Base-by-base conservation (phyloP, 495 filamentous ascomycete species). In the Aspergillus homomorphus region DNA sequence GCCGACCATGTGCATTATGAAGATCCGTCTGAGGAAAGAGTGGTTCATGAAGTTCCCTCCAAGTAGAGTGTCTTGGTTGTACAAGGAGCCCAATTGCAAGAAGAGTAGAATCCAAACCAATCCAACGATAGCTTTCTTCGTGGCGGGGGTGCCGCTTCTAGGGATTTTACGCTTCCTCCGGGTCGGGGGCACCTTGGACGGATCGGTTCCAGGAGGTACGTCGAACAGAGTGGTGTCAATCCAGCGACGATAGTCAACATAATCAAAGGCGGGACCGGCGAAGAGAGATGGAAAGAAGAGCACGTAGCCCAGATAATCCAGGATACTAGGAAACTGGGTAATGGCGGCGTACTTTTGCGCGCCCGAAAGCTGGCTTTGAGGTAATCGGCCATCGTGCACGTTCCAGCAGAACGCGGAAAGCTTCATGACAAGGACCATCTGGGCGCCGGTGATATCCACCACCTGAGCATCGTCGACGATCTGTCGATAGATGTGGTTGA, bases 371-470 rank as follows among this genome's bases (percentile, higher is more conserved):
- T 91, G 86, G 26, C 87, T 80, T 24, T 89, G 83, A 12, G 91
- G 86, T 30, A 93, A 75, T 53, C 84, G 83, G 24, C 95, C 94
- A 73, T 98, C 94, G 62, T 91, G 88, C 20, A 98, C 87, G 67
- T 96, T 96, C 94, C 94, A 98, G 77, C 91, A 96, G 69, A 98
- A 98, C 22, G 92, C 85, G 10, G 84, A 88, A n/a, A 98, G 88
- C 75, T 98, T 98, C 92, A 98, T 98, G 54, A 96, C 86, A 60
- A 98, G 70, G 14, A 98, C 94, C 94, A 98, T 98, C 73, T 98
- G 94, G 0, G 94, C 92, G 51, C 91, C 92, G 16, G 93, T 96
- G 63, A 98, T 92, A 71, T 98, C 94, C 43, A 96, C 77, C 8
- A 76, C 70, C 54, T 80, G 73, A 1, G 87, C 82, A 50, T 84